These are phyloP conservation scores for Aureobasidium zeae DNA, from an alignment of 2,329 filamentous ascomycete genomes.

Conservation along the genomic window DNA sequence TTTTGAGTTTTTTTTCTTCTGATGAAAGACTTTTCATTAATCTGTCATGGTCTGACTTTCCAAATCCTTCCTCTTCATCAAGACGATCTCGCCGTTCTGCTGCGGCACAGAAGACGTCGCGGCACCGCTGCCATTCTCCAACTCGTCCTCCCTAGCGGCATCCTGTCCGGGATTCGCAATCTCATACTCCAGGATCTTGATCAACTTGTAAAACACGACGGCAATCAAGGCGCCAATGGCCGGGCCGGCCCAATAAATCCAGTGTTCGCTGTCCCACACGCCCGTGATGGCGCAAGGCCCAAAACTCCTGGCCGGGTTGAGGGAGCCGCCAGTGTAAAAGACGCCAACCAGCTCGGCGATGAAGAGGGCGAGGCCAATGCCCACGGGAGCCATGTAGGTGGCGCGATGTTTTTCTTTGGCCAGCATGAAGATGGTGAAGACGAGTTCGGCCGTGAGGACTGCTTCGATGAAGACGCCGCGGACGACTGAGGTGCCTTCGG, in stretches of 20 bases:
- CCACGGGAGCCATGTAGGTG: constrained; percentile 61
- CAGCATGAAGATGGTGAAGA: constrained; percentile 59
- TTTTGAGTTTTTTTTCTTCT: no score
- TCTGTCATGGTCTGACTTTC: no score
- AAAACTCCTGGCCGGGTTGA: constrained; percentile 35
- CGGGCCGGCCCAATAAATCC: constrained; percentile 30
- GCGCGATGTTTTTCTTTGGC: constrained; percentile 65
- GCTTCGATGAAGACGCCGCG: constrained; percentile 60
- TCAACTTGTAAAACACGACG: constrained; percentile 32
- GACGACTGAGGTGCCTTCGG: constrained; percentile 40
- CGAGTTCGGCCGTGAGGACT: constrained; percentile 55
- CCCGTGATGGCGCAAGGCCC: constrained; percentile 33
- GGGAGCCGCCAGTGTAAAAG: constrained; percentile 35
- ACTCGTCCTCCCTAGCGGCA: constrained; percentile 11
- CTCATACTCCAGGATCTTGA: constrained; percentile 34
- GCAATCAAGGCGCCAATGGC: constrained; percentile 22
- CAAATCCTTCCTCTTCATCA: no score
- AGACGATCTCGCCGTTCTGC: no score
- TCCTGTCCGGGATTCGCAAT: constrained; percentile 31
- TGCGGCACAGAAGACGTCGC: no score
- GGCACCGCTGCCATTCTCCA: no score
- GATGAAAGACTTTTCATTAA: no score
- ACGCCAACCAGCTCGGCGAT: constrained; percentile 46
- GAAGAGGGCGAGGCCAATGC: constrained; percentile 63
- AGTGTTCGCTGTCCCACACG: constrained; percentile 33